phyloP scores from a whole-genome alignment of 306 rosid species.

The Rosa persica region DNA sequence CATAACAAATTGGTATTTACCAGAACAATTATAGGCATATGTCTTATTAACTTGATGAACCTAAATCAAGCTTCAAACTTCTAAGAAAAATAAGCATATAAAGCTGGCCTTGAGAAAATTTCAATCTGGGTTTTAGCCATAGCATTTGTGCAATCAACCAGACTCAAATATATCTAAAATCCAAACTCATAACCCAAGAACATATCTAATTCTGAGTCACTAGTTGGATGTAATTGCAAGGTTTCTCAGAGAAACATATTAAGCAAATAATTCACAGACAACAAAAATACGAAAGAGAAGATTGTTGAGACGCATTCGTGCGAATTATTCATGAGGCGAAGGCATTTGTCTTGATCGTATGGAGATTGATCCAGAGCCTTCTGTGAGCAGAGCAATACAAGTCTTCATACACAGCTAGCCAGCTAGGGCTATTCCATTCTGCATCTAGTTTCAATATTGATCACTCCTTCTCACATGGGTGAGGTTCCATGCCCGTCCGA shows the following conservation, averaged over 20 bases:
- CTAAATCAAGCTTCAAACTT: background rate
- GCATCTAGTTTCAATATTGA: no score
- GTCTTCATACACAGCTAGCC: no score
- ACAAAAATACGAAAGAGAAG: background rate
- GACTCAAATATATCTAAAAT: background rate
- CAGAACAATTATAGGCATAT: background rate
- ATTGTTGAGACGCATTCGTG: constrained; percentile 56
- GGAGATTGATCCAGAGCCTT: constrained; percentile 69
- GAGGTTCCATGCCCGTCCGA: no score
- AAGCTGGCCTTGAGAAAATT: background rate
- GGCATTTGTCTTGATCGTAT: constrained; percentile 64
- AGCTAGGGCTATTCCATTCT: no score
- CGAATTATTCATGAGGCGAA: constrained; percentile 53
- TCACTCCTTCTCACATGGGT: no score
- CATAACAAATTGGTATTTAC: background rate
- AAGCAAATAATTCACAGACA: background rate
- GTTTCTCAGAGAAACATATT: background rate
- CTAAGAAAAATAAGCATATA: background rate
- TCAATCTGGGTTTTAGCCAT: constrained; percentile 12
- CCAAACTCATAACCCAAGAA: background rate
- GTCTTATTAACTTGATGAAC: background rate
- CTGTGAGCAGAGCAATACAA: constrained; percentile 1
- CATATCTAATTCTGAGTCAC: background rate
- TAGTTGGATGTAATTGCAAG: background rate
- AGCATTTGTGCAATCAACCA: background rate